Evolutionary conservation across 805 yeast species (phyloP), one percentile per base, ranked within the genome.

Genomic region (Wickerhamiella lipophila): DNA sequence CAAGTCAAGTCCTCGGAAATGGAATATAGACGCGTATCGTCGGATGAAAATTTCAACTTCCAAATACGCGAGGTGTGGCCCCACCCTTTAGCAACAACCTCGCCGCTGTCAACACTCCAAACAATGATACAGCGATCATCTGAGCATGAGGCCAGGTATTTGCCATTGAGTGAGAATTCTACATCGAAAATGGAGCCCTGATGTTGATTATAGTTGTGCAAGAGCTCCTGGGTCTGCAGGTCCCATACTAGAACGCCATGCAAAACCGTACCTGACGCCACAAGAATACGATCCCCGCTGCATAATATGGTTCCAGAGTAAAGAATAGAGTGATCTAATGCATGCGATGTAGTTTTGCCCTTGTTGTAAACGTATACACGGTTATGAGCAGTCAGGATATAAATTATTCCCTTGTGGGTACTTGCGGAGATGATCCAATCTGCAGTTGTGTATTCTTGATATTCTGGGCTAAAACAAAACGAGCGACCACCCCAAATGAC

Each of bases 1-100:
- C 83, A 75, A 0, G 95, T 80, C 56, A 88, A 77, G 63, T 92
- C 98, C 62, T 92, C 98, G 5, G 94, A 79, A 22, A 79, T 77
- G 62, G 94, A 78, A 13, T 85, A 67, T 0, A 79, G 56, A 4
- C 66, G 62, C 4, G 55, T 59, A 15, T 62, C 56, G 5, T 66
- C 65, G 50, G 68, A 74, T 1, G 27, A 23, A 59, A 85, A 84
- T 45, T 70, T 71, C 41, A 89, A 67, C 39, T 75, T 74, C 98
- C 98, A 92, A 36, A 92, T 88, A 60, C 98, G 75, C 0, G 97
- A 89, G 1, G 83, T 80, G 61, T 92, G 98, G 12, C 97, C 98
- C 96, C 96, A 92, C 0, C 95, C 96, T 23, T 79, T 75, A 1
- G 89, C 82, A 35, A 83, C 56, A 29, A 78, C 64, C 9, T 65